These are phyloP conservation scores for Massariosphaeria phaeospora DNA, from an alignment of 495 filamentous ascomycete species.

Conservation along the genomic window DNA sequence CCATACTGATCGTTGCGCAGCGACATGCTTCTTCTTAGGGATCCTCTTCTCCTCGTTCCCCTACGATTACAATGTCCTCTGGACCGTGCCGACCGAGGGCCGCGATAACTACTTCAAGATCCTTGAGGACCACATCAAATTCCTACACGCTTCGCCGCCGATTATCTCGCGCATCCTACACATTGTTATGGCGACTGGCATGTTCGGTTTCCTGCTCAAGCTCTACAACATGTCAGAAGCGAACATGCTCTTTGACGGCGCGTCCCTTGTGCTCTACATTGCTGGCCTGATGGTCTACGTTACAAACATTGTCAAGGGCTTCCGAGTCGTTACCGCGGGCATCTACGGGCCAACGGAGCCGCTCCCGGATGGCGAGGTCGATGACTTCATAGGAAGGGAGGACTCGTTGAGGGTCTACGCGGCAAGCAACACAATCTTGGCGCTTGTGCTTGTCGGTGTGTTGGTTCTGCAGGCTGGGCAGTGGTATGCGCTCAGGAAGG, in stretches of 20 bases:
- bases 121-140: conserved; percentile 79
- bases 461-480: conserved; percentile 92
- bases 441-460: conserved; percentile 84
- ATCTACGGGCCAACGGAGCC: conserved; percentile 36
- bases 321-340: conserved; percentile 66
- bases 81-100: conserved; percentile 60
- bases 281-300: conserved; percentile 87
- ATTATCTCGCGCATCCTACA: conserved; percentile 89
- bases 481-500: conserved; percentile 97
- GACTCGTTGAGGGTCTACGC: conserved; percentile 84
- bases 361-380: conserved; percentile 49
- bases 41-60: conserved; percentile 96
- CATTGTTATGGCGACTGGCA: conserved; percentile 82
- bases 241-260: conserved; percentile 96
- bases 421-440: conserved; percentile 94
- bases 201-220: conserved; percentile 86
- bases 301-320: conserved; percentile 90
- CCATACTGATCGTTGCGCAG: conserved; percentile 42
- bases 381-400: conserved; percentile 60
- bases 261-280: conserved; percentile 83
- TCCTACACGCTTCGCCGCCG: conserved; percentile 80
- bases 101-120: conserved; percentile 62
- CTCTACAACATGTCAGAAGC: conserved; percentile 86
- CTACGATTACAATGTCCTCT: conserved; percentile 96
- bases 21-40: conserved; percentile 93